These are phyloP conservation scores for Pseudohalonectria lignicola DNA, from an alignment of 2,329 filamentous ascomycete species.

Conservation along the genomic window DNA sequence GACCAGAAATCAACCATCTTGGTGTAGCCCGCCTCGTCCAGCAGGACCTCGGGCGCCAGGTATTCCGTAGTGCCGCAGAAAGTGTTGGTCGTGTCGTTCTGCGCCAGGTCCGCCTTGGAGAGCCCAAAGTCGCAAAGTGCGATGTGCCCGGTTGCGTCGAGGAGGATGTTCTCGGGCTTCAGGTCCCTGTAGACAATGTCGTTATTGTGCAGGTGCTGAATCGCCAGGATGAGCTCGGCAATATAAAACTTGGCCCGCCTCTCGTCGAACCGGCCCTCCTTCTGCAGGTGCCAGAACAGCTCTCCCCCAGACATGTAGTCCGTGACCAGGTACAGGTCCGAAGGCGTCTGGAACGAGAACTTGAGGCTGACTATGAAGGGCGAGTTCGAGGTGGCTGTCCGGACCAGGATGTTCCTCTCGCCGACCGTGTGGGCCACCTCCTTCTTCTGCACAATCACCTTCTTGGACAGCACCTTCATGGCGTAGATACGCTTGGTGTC, in stretches of 20 bases:
- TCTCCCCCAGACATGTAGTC: slow-evolving; percentile 99
- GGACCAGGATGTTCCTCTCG: slow-evolving; percentile 92
- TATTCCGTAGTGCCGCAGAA: slow-evolving; percentile 99
- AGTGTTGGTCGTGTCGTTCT: slow-evolving; percentile 96
- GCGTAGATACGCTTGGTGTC: slow-evolving; percentile 94
- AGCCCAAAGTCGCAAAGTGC: slow-evolving; percentile 95
- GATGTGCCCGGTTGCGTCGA: slow-evolving; percentile 96
- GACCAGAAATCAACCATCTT: slow-evolving; percentile 99
- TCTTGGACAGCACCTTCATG: slow-evolving; percentile 99
- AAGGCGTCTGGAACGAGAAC: slow-evolving; percentile 96
- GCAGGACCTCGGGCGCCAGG: slow-evolving; percentile 83
- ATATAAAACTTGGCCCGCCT: slow-evolving; percentile 97
- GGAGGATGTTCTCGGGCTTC: slow-evolving; percentile 93
- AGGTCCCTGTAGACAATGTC: slow-evolving; percentile 97
- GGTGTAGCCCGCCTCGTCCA: slow-evolving; percentile 95
- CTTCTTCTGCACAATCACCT: slow-evolving; percentile 99
- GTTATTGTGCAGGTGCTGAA: slow-evolving; percentile 91
- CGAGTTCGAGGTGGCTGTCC: slow-evolving; percentile 90
- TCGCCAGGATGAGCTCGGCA: slow-evolving; percentile 87
- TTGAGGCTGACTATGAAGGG: slow-evolving; percentile 97
- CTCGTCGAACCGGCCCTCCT: slow-evolving; percentile 92
- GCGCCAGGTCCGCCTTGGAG: slow-evolving; percentile 93
- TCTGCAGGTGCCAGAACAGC: slow-evolving; percentile 96
- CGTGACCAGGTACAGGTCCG: slow-evolving; percentile 94
- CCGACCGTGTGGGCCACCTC: slow-evolving; percentile 96